Conservation (phyloP, 495 filamentous ascomycete genomes). For the Tuber microsphaerosporum region DNA sequence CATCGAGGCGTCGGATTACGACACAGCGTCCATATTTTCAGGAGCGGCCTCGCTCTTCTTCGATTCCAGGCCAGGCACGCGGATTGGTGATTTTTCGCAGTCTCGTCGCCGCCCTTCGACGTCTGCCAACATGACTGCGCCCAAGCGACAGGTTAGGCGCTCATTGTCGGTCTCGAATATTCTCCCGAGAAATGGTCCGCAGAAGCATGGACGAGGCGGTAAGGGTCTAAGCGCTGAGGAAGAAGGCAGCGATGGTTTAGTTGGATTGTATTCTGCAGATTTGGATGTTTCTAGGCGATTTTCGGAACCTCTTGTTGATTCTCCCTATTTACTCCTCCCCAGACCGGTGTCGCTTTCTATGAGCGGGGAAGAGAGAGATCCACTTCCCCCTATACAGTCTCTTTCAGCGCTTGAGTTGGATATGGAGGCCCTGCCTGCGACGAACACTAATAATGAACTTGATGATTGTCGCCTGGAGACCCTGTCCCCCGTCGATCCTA, state of each 20-base stretch:
- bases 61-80: conserved; percentile 35
- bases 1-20: conserved; percentile 32
- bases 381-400: conserved; percentile 28
- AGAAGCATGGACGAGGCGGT: conserved; percentile 14
- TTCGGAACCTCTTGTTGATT: conserved; percentile 20
- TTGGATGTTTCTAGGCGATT: conserved; percentile 26
- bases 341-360: conserved; percentile 22
- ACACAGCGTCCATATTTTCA: conserved; percentile 33
- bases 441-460: conserved; percentile 10
- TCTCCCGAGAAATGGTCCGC: conserved; percentile 7
- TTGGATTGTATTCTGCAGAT: conserved; percentile 28
- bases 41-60: conserved; percentile 34
- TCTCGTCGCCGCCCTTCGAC: conserved; percentile 16
- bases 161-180: conserved; percentile 39
- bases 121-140: conserved; percentile 17
- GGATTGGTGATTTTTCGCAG: conserved; percentile 30
- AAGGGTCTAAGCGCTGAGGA: conserved; percentile 13
- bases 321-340: conserved; percentile 18
- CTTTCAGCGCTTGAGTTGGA: conserved; percentile 29
- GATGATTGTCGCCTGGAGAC: conserved; percentile 22
- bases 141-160: conserved; percentile 21
- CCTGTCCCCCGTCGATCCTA: conserved; percentile 19
- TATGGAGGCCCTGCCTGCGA: conserved; percentile 20
- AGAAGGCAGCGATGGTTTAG: conserved; percentile 19
- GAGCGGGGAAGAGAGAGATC: conserved; percentile 10